Evolutionary conservation across 2,329 filamentous ascomycete species (phyloP).

Genomic region (Xylariaceae sp.): DNA sequence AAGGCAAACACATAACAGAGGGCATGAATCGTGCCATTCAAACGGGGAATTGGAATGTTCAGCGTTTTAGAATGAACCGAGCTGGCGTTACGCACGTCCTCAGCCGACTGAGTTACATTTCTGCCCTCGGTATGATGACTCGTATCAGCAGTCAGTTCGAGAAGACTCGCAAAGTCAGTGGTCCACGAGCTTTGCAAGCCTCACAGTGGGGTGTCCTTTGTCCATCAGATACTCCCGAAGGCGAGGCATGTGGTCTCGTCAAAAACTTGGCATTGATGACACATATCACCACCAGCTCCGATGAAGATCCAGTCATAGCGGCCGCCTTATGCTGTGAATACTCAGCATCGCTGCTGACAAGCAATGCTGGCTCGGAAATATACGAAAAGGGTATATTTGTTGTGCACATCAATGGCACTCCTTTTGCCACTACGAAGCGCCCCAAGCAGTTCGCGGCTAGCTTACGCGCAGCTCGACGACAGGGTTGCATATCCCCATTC

Average conservation of each 20-base stretch:
- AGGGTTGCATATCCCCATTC: slow-evolving; percentile 91
- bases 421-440: slow-evolving; percentile 78
- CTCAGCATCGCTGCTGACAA: slow-evolving; percentile 72
- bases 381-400: slow-evolving; percentile 81
- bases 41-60: slow-evolving; percentile 96
- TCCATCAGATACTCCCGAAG: slow-evolving; percentile 95
- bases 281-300: slow-evolving; percentile 95
- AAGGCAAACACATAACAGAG: slow-evolving; percentile 81
- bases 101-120: slow-evolving; percentile 93
- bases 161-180: slow-evolving; percentile 94
- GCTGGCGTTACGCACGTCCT: slow-evolving; percentile 95
- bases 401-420: slow-evolving; percentile 93
- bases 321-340: slow-evolving; percentile 84
- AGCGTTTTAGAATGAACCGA: slow-evolving; percentile 98
- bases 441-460: slow-evolving; percentile 82
- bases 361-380: slow-evolving; percentile 73
- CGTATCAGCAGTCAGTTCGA: slow-evolving; percentile 98
- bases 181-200: slow-evolving; percentile 90
- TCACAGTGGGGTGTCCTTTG: slow-evolving; percentile 99
- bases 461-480: slow-evolving; percentile 82
- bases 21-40: slow-evolving; percentile 96
- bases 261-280: slow-evolving; percentile 99
- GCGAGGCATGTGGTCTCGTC: slow-evolving; percentile 94
- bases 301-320: slow-evolving; percentile 83
- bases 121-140: slow-evolving; percentile 98